Conservation (phyloP, 1,284 basidiomycete genomes). For the Phylloporus sp. region DNA sequence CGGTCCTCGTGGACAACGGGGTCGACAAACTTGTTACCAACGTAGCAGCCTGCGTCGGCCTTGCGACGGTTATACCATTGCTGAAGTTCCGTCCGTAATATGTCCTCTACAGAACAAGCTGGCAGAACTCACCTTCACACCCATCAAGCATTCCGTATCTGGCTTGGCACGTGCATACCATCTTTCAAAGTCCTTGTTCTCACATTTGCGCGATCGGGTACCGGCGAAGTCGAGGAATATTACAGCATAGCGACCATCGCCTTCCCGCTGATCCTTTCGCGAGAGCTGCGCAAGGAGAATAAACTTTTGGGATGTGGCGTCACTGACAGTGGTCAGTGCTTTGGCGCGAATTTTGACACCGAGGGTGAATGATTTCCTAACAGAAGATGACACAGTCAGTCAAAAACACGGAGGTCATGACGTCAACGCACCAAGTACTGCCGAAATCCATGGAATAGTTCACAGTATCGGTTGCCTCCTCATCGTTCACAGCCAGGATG, state of each 20-base stretch:
- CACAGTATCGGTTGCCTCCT: constrained; percentile 75
- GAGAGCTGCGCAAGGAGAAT: constrained; percentile 80
- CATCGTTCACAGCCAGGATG: constrained; percentile 87
- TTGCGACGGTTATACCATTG: constrained; percentile 96
- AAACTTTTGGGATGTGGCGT: constrained; percentile 95
- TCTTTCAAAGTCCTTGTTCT: constrained; percentile 77
- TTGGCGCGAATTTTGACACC: constrained; percentile 77
- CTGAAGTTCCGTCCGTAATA: constrained; percentile 45
- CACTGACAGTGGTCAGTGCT: constrained; percentile 83
- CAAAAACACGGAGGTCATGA: not conserved
- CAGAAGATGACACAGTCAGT: constrained; percentile 53
- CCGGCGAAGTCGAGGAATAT: constrained; percentile 87
- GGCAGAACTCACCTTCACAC: constrained; percentile 74
- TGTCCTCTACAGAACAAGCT: not conserved
- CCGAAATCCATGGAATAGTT: constrained; percentile 90
- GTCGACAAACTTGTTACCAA: constrained; percentile 91
- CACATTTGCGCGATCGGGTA: constrained; percentile 74
- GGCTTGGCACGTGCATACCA: constrained; percentile 82
- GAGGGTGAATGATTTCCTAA: constrained; percentile 74
- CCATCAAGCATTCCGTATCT: constrained; percentile 88
- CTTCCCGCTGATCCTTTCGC: constrained; percentile 60
- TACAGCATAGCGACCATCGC: constrained; percentile 68
- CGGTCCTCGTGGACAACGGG: constrained; percentile 82
- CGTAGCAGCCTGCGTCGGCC: constrained; percentile 84
- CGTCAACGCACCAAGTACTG: constrained; percentile 69